Evolutionary conservation across 2,329 filamentous ascomycete genomes (phyloP).

Genomic region (Aspergillus transmontanensis): DNA sequence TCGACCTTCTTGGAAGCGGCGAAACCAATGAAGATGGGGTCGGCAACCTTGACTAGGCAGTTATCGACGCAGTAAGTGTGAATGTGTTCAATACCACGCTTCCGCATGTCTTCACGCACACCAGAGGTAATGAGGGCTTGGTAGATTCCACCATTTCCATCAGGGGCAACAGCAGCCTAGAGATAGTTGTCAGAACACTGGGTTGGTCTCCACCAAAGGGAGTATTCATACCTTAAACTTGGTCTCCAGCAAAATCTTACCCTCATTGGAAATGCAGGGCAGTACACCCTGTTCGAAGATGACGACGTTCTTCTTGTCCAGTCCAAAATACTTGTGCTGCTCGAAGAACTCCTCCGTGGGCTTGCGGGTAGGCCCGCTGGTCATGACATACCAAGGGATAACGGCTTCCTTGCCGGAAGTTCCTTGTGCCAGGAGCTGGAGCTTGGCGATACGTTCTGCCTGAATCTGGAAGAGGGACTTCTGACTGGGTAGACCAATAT

Average conservation of each 20-base stretch:
- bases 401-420: slow-evolving; percentile 64
- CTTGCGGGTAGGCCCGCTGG: slow-evolving; percentile 86
- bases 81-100: slow-evolving; percentile 88
- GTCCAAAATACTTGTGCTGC: slow-evolving; percentile 86
- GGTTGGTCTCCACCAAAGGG: not conserved
- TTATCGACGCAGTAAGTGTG: slow-evolving; percentile 99
- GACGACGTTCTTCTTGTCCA: slow-evolving; percentile 79
- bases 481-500: slow-evolving; percentile 88
- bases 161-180: slow-evolving; percentile 84
- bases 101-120: slow-evolving; percentile 83
- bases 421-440: slow-evolving; percentile 78
- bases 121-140: slow-evolving; percentile 80
- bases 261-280: slow-evolving; percentile 95
- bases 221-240: slow-evolving; percentile 68
- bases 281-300: slow-evolving; percentile 97
- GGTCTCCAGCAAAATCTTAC: slow-evolving; percentile 91
- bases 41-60: slow-evolving; percentile 97
- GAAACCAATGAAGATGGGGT: slow-evolving; percentile 94
- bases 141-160: slow-evolving; percentile 97
- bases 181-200: not conserved
- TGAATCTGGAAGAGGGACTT: slow-evolving; percentile 98
- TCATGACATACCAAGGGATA: slow-evolving; percentile 99
- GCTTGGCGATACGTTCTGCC: slow-evolving; percentile 86
- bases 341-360: slow-evolving; percentile 94
- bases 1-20: slow-evolving; percentile 84